Evolutionary conservation across 352 stramenopile species (phyloP).

Genomic region (Globisporangium rhizosaccharum): DNA sequence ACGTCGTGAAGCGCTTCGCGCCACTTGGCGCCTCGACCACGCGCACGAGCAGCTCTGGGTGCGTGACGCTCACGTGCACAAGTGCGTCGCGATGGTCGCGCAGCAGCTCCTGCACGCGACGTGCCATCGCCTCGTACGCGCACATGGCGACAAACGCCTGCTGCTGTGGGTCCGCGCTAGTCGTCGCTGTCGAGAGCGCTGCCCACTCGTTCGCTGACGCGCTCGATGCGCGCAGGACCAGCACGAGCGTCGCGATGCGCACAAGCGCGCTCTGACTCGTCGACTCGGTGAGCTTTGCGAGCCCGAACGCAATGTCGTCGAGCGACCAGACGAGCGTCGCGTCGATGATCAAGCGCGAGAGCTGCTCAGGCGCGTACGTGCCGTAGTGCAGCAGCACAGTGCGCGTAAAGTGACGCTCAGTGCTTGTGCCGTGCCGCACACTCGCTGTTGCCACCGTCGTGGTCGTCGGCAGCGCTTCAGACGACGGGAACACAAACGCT

Average conservation of each 20-base stretch:
- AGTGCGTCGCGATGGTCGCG: conserved; percentile 42
- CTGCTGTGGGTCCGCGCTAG: too few relatives aligned
- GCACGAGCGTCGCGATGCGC: conserved; percentile 56
- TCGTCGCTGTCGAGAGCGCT: conserved; percentile 8
- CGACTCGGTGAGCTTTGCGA: conserved; percentile 46
- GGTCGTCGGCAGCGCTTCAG: conserved; percentile 14
- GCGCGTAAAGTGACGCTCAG: conserved; percentile 37
- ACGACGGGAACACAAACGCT: conserved; percentile 65
- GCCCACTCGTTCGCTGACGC: conserved; percentile 27
- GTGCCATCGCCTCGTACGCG: conserved; percentile 32
- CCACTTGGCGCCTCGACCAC: conserved; percentile 1
- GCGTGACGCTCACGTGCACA: conserved; percentile 46
- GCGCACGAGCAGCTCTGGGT: conserved; percentile 57
- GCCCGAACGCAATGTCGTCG: conserved; percentile 59
- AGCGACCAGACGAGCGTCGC: conserved; percentile 68
- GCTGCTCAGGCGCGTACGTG: conserved; percentile 67
- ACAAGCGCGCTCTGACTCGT: conserved; percentile 45
- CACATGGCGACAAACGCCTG: conserved; percentile 16
- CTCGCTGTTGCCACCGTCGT: conserved; percentile 13
- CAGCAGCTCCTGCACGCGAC: conserved; percentile 31
- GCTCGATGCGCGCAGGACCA: conserved; percentile 42
- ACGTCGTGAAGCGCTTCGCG: conserved; percentile 22
- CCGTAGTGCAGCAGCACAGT: conserved; percentile 68
- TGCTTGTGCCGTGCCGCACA: not conserved
- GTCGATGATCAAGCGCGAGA: conserved; percentile 66